A percentile compares a stretch with the other conserved stretches of the same genome.
phyloP scores from a whole-genome alignment of 176 grass and related monocot genomes.

The Zoysia japonica region DNA sequence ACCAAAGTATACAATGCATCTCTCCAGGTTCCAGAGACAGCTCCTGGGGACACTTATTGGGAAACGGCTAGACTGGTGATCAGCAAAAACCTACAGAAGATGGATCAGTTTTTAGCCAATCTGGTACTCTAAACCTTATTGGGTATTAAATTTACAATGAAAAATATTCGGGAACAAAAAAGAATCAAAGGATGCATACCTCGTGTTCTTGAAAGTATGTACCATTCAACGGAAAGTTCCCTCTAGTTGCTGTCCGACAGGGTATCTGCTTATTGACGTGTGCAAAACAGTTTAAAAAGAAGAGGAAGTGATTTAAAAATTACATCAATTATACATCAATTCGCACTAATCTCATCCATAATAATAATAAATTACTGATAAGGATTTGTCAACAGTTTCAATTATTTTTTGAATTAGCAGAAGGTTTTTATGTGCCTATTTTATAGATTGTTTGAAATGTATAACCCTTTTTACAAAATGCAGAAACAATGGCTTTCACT shows the following conservation, averaged over 20 bases:
- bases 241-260: slow-evolving; percentile 75
- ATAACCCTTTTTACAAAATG: not conserved
- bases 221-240: slow-evolving; percentile 93
- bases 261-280: slow-evolving; percentile 66
- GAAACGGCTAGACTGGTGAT: slow-evolving; percentile 56
- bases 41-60: slow-evolving; percentile 61
- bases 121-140: slow-evolving; percentile 9
- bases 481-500: not conserved
- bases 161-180: not conserved
- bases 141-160: not conserved
- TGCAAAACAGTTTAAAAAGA: slow-evolving; percentile 9
- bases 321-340: slow-evolving; percentile 1
- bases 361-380: not conserved
- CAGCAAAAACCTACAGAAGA: slow-evolving; percentile 81
- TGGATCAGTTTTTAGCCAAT: slow-evolving; percentile 18
- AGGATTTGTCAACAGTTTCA: not conserved
- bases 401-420: slow-evolving; percentile 11
- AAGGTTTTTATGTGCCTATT: slow-evolving; percentile 6
- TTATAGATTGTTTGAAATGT: not conserved
- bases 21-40: slow-evolving; percentile 50
- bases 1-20: slow-evolving; percentile 63
- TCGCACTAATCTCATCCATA: slow-evolving; percentile 20
- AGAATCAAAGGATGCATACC: slow-evolving; percentile 43
- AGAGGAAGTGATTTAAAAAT: not conserved
- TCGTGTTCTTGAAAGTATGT: slow-evolving; percentile 94